These are phyloP conservation scores for Thraustotheca clavata DNA, from an alignment of 352 stramenopile genomes.

Conservation along the genomic window DNA sequence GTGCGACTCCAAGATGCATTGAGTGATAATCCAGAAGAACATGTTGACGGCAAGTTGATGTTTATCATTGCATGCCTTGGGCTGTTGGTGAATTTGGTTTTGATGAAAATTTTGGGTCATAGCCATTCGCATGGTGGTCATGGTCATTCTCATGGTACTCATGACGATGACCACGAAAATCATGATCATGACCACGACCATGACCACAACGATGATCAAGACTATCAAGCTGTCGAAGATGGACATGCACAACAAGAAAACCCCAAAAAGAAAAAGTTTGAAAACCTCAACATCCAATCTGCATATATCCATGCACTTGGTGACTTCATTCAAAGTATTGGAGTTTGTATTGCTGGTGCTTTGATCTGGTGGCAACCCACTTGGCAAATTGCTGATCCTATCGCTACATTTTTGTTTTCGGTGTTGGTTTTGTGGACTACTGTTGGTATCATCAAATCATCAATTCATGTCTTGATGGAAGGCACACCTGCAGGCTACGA, in stretches of 20 bases:
- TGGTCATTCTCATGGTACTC: slow-evolving; percentile 28
- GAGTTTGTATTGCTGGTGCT: slow-evolving; percentile 91
- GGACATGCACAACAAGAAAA: slow-evolving; percentile 27
- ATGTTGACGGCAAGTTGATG: slow-evolving; percentile 96
- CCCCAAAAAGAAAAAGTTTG: slow-evolving; percentile 36
- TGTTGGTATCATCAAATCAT: slow-evolving; percentile 84
- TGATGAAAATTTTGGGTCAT: slow-evolving; percentile 91
- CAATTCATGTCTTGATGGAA: slow-evolving; percentile 93
- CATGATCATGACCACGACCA: slow-evolving; percentile 30
- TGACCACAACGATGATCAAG: slow-evolving; percentile 34
- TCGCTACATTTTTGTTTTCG: slow-evolving; percentile 97
- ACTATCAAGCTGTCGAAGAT: slow-evolving; percentile 23
- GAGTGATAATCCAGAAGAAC: slow-evolving; percentile 56
- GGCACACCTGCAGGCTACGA: slow-evolving; percentile 90
- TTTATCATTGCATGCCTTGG: slow-evolving; percentile 92
- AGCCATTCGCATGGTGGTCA: slow-evolving; percentile 52
- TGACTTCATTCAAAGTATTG: slow-evolving; percentile 95
- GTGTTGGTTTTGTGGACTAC: slow-evolving; percentile 92
- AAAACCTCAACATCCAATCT: slow-evolving; percentile 94
- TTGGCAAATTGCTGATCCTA: slow-evolving; percentile 95
- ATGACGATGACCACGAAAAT: slow-evolving; percentile 23
- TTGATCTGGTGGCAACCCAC: slow-evolving; percentile 96
- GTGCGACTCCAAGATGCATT: slow-evolving; percentile 78
- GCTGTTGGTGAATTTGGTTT: slow-evolving; percentile 93
- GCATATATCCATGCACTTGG: slow-evolving; percentile 97